phyloP scores from a whole-genome alignment of 495 filamentous ascomycete species.

The Filosporella fistucella region DNA sequence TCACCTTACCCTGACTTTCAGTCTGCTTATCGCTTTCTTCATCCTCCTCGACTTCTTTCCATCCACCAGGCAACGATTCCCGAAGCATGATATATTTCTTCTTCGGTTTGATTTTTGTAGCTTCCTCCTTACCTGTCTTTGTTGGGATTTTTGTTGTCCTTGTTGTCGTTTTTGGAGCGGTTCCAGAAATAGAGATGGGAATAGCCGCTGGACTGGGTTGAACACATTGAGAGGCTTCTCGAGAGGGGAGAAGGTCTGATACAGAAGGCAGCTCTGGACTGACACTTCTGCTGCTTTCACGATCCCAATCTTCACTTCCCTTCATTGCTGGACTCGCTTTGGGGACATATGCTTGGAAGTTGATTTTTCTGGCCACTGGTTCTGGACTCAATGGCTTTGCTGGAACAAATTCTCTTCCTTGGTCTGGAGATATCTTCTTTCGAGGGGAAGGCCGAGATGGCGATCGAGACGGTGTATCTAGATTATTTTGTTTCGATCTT shows the following conservation, averaged over 20 bases:
- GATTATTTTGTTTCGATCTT: not conserved
- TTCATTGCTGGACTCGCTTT: not conserved
- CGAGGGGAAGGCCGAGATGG: not conserved
- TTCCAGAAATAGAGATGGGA: not conserved
- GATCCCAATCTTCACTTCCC: no score
- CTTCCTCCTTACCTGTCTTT: not conserved
- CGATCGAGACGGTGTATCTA: not conserved
- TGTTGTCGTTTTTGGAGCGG: not conserved
- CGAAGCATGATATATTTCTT: slow-evolving; percentile 12
- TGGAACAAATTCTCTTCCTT: not conserved
- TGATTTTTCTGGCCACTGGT: not conserved
- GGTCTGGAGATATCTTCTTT: not conserved
- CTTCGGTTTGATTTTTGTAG: not conserved
- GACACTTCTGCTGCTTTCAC: not conserved
- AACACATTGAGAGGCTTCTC: not conserved
- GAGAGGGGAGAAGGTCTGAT: not conserved
- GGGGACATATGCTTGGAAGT: not conserved
- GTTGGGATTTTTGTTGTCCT: not conserved
- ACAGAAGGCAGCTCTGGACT: not conserved
- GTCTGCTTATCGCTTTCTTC: not conserved
- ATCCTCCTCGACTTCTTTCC: slow-evolving; percentile 14
- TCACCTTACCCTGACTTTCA: not conserved
- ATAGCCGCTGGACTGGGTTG: not conserved
- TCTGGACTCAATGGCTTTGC: not conserved
- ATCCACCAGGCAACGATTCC: slow-evolving; percentile 18